Evolutionary conservation across 2,329 filamentous ascomycete species (phyloP).

Genomic region (Xylariaceae sp.): DNA sequence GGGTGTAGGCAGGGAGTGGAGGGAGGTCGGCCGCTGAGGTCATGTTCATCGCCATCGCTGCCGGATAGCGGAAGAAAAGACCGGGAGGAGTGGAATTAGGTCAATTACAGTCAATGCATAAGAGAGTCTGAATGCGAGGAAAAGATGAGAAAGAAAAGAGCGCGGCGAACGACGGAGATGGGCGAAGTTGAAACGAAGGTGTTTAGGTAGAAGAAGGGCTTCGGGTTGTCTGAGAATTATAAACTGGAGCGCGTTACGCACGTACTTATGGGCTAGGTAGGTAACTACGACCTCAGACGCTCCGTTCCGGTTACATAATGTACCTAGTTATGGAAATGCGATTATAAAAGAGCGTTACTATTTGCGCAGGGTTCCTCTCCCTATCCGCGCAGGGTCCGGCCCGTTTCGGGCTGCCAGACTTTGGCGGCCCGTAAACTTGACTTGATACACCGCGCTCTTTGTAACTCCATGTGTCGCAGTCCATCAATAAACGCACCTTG

Average conservation of each 20-base stretch:
- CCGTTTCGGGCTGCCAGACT: too few relatives aligned
- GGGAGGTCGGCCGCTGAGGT: conserved; percentile 64
- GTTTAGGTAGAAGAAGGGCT: neutral
- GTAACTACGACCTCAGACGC: too few relatives aligned
- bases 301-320: too few relatives aligned
- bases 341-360: too few relatives aligned
- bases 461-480: too few relatives aligned
- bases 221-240: conserved; percentile 6
- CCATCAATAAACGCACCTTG: too few relatives aligned
- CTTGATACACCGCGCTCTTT: too few relatives aligned
- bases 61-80: conserved; percentile 10
- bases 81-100: conserved; percentile 4
- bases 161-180: conserved; percentile 11
- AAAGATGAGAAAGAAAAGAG: conserved; percentile 19
- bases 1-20: conserved; percentile 76
- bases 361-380: too few relatives aligned
- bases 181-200: conserved; percentile 14
- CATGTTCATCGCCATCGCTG: conserved; percentile 45
- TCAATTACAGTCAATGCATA: conserved; percentile 25
- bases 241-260: conserved; percentile 9
- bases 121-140: conserved; percentile 15
- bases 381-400: too few relatives aligned
- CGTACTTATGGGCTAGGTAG: conserved; percentile 3
- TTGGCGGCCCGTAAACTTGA: too few relatives aligned
- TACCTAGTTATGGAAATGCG: too few relatives aligned